A percentile compares a stretch with the other conserved stretches of the same genome.
phyloP scores from a whole-genome alignment of 192 early-diverging fungal genomes.

The Diversispora eburnea region DNA sequence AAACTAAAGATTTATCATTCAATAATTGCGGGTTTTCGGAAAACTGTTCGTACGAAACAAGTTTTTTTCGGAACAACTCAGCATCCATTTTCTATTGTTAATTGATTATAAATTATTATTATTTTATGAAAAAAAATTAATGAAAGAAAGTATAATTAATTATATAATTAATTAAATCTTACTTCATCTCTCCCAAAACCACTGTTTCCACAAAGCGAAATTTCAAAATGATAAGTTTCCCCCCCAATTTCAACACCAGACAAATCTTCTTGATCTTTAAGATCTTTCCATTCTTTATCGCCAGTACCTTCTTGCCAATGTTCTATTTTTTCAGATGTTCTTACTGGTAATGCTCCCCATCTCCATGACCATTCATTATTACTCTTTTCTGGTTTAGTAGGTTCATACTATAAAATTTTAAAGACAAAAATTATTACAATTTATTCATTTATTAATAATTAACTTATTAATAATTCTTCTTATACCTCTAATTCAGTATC shows the following conservation, averaged over 20 bases:
- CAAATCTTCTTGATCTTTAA: constrained; percentile 26
- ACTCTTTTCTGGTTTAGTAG: constrained; percentile 4
- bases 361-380: constrained; percentile 65
- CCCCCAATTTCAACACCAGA: constrained; percentile 37
- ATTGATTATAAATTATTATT: not conserved
- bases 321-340: constrained; percentile 40
- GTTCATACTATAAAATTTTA: not conserved
- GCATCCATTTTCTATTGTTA: constrained; percentile 33
- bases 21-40: constrained; percentile 51
- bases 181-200: constrained; percentile 46
- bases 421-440: not conserved
- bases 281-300: constrained; percentile 37
- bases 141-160: not conserved
- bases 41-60: constrained; percentile 55
- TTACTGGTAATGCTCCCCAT: constrained; percentile 68
- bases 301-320: constrained; percentile 29
- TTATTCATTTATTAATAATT: not conserved
- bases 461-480: not conserved
- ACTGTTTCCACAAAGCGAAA: constrained; percentile 54
- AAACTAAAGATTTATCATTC: constrained; percentile 49
- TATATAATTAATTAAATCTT: constrained; percentile 11
- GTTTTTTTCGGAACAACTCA: constrained; percentile 46
- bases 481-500: constrained; percentile 61
- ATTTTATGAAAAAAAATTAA: not conserved
- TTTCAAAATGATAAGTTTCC: constrained; percentile 45